phyloP scores from a whole-genome alignment of 106 monocot species.

The Iris macrosiphon region DNA sequence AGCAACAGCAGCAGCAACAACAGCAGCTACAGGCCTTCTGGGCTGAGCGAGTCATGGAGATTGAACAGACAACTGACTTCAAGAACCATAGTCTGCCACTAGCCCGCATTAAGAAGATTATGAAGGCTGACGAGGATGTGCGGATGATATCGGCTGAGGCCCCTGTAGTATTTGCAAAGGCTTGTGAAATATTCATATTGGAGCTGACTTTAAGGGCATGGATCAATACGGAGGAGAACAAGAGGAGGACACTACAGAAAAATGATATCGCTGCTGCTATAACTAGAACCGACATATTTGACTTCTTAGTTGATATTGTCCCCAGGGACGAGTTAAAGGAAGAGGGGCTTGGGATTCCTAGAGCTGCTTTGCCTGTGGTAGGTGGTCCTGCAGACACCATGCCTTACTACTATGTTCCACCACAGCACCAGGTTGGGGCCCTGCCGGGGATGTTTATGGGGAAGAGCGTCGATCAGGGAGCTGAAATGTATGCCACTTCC shows the following conservation, averaged over 20 bases:
- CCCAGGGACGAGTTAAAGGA: constrained; percentile 68
- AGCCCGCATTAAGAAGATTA: constrained; percentile 51
- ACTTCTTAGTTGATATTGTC: constrained; percentile 79
- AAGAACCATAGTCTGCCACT: constrained; percentile 36
- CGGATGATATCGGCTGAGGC: constrained; percentile 50
- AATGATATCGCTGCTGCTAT: constrained; percentile 69
- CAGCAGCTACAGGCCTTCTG: constrained; percentile 55
- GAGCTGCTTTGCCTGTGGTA: constrained; percentile 27
- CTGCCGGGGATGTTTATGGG: constrained; percentile 49
- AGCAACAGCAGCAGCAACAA: too few relatives aligned
- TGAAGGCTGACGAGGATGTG: constrained; percentile 69
- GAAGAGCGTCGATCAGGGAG: constrained; percentile 9
- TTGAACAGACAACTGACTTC: constrained; percentile 33
- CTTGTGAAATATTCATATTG: constrained; percentile 73
- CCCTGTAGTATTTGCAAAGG: constrained; percentile 41
- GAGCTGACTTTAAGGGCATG: constrained; percentile 63
- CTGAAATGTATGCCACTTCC: constrained; percentile 1
- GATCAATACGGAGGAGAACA: constrained; percentile 77
- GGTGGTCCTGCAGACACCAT: constrained; percentile 27
- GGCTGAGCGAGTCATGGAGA: constrained; percentile 42
- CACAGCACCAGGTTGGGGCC: constrained; percentile 11
- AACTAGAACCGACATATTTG: constrained; percentile 64
- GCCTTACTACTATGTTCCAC: constrained; percentile 46
- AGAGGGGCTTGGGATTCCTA: constrained; percentile 39
- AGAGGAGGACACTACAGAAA: constrained; percentile 73